Evolutionary conservation across 1,284 basidiomycete genomes (phyloP).

Genomic region (Ceraceosorus guamensis): DNA sequence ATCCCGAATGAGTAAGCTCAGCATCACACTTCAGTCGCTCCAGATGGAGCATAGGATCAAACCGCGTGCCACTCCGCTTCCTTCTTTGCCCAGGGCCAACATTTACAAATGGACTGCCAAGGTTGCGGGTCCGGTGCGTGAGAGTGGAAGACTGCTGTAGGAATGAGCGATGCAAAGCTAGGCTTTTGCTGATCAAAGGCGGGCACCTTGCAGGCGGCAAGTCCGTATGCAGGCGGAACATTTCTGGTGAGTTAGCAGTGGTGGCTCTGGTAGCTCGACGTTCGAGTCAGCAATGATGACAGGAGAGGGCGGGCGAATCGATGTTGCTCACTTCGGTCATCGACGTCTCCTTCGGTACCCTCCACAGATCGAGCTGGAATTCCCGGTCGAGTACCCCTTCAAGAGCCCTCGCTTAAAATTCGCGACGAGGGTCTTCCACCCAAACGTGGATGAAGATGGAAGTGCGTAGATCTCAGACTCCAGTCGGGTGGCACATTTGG

Average conservation of each 20-base stretch:
- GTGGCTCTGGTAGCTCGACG: not conserved
- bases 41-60: not conserved
- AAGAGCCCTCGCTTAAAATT: slow-evolving; percentile 46
- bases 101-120: slow-evolving; percentile 40
- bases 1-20: slow-evolving; percentile 23
- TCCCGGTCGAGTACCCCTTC: slow-evolving; percentile 48
- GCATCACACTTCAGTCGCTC: not conserved
- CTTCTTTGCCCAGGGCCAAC: slow-evolving; percentile 14
- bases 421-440: slow-evolving; percentile 44
- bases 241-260: not conserved
- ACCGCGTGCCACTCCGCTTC: not conserved
- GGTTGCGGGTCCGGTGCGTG: slow-evolving; percentile 17
- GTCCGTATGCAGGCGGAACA: not conserved
- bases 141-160: not conserved
- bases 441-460: slow-evolving; percentile 47
- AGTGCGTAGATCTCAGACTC: slow-evolving; percentile 17
- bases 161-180: not conserved
- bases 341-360: not conserved
- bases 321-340: not conserved
- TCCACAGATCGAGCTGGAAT: slow-evolving; percentile 37
- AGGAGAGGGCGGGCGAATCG: not conserved
- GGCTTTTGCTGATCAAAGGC: not conserved
- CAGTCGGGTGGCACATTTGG: too few relatives aligned
- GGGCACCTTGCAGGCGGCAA: not conserved
- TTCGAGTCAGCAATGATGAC: not conserved